These are phyloP conservation scores for Isabelozyma gotoi DNA, from an alignment of 805 yeast genomes.

Conservation along the genomic window DNA sequence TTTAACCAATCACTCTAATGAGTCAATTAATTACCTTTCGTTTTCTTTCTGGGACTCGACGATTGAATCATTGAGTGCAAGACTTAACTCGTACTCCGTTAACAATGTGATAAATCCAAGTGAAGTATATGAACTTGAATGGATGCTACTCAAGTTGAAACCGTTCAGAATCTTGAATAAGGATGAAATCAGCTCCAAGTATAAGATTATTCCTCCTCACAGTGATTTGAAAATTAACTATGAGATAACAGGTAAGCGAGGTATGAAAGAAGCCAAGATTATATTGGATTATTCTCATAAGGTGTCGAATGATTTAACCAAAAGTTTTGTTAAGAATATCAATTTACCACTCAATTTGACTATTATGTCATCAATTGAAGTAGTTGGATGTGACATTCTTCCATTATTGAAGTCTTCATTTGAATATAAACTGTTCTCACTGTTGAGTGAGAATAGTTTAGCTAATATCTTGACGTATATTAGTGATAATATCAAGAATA, in stretches of 20 bases:
- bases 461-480: slow-evolving; percentile 29
- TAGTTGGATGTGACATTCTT: slow-evolving; percentile 76
- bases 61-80: slow-evolving; percentile 58
- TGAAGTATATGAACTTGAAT: slow-evolving; percentile 76
- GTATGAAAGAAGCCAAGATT: slow-evolving; percentile 64
- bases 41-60: slow-evolving; percentile 75
- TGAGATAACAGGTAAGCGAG: slow-evolving; percentile 69
- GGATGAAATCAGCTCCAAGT: slow-evolving; percentile 31
- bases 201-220: slow-evolving; percentile 39
- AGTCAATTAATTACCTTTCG: slow-evolving; percentile 54
- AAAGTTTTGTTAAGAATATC: slow-evolving; percentile 50
- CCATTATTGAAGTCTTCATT: slow-evolving; percentile 19
- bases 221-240: slow-evolving; percentile 49
- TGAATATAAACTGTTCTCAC: background rate
- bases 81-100: slow-evolving; percentile 47
- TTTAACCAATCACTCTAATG: slow-evolving; percentile 58
- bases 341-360: slow-evolving; percentile 69
- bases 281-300: slow-evolving; percentile 61
- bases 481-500: slow-evolving; percentile 16
- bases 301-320: slow-evolving; percentile 12
- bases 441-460: slow-evolving; percentile 9
- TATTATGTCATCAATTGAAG: slow-evolving; percentile 69
- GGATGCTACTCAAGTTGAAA: slow-evolving; percentile 55
- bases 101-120: slow-evolving; percentile 25
- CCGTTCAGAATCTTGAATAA: slow-evolving; percentile 58